phyloP scores from a whole-genome alignment of 768 basidiomycete genomes.

The Candolleomyces aberdarensis region DNA sequence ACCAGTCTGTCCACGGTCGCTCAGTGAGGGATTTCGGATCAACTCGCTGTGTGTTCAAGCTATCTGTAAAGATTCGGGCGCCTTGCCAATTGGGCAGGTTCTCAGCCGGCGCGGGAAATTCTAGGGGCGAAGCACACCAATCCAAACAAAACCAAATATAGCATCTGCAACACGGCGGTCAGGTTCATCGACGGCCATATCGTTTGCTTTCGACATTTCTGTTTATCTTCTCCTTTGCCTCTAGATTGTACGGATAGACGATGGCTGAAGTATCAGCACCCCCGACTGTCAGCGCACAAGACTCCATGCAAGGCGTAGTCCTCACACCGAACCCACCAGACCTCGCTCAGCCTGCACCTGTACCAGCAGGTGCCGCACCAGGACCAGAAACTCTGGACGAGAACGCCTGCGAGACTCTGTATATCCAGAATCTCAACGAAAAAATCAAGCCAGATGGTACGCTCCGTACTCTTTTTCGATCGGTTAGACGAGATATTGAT shows the following conservation, averaged over 20 bases:
- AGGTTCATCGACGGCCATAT: not conserved
- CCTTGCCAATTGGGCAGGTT: too few relatives aligned
- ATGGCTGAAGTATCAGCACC: not conserved
- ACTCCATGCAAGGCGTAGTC: constrained; percentile 4
- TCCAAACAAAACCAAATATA: not conserved
- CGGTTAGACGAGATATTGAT: not conserved
- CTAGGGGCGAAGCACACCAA: not conserved
- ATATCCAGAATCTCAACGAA: constrained; percentile 96
- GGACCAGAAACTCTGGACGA: constrained; percentile 30
- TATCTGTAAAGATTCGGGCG: too few relatives aligned
- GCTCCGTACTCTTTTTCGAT: constrained; percentile 5
- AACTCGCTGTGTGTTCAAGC: too few relatives aligned
- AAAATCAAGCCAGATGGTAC: constrained; percentile 80
- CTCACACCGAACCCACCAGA: not conserved
- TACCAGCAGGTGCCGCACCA: not conserved
- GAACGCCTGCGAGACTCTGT: constrained; percentile 77
- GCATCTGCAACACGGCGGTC: too few relatives aligned
- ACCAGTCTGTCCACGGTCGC: too few relatives aligned
- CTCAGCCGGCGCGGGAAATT: too few relatives aligned
- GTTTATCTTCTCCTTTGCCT: not conserved
- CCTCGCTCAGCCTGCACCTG: constrained; percentile 1
- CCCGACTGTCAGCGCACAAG: not conserved
- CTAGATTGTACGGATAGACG: not conserved
- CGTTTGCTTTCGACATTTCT: not conserved
- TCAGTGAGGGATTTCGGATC: too few relatives aligned